Conservation (phyloP, 176 grass and related monocot species). For the Bolboschoenus planiculmis region DNA sequence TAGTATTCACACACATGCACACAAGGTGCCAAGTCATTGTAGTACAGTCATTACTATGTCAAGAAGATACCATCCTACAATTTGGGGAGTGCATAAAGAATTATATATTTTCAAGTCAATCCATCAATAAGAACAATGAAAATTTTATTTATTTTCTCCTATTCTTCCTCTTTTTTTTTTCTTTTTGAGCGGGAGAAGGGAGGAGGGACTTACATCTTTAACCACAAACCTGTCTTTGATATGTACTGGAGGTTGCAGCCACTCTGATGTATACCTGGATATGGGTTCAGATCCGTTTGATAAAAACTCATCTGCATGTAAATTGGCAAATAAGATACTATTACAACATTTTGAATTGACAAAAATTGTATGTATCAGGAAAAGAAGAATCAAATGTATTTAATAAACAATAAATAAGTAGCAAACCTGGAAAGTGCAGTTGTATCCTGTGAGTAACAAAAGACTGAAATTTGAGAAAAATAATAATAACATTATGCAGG, state of each 20-base stretch:
- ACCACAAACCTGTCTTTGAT: constrained; percentile 63
- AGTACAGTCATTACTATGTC: constrained; percentile 23
- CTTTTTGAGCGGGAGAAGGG: not conserved
- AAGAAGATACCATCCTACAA: constrained; percentile 49
- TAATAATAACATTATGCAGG: not conserved
- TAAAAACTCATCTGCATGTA: constrained; percentile 36
- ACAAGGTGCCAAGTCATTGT: not conserved
- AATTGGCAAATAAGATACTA: constrained; percentile 17
- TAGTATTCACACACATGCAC: not conserved
- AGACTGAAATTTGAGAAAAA: constrained; percentile 39
- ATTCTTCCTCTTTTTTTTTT: not conserved
- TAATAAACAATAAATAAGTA: constrained; percentile 12
- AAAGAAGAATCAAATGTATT: not conserved
- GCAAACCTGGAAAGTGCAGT: constrained; percentile 52
- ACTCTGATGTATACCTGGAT: constrained; percentile 47
- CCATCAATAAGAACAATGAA: not conserved
- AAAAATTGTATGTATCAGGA: not conserved
- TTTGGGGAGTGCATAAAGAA: constrained; percentile 20
- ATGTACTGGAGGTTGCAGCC: constrained; percentile 60
- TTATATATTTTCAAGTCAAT: not conserved
- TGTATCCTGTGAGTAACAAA: constrained; percentile 80
- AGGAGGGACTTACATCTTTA: constrained; percentile 44
- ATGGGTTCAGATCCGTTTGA: constrained; percentile 5
- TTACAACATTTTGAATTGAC: not conserved
- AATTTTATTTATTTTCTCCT: constrained; percentile 8